Base-by-base conservation (phyloP, 1,139 yeast genomes). In the Pichia sp. region DNA sequence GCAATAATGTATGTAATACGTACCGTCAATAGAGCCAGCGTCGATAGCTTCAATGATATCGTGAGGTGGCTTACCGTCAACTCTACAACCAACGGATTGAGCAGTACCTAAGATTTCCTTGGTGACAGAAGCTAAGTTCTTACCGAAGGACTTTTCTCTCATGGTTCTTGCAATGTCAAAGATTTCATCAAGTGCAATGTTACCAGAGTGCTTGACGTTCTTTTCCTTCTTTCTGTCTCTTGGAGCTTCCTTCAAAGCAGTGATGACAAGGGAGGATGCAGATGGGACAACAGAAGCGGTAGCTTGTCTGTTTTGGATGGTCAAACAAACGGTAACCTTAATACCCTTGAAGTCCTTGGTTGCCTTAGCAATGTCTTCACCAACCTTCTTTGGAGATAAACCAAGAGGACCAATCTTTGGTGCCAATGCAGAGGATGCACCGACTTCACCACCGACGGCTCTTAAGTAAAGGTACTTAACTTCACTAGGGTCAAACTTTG, bases 351-450 rank as follows among this genome's bases (percentile, higher is more conserved):
- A 91, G 67, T 81, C 79, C 77, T 86, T 84, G 75, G 98, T 91
- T 68, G 98, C 98, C 83, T 93, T 93, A 72, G 98, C 98, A 63
- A 91, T 91, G 69, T 91, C 98, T 74, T 91, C 99, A 86, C 99
- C 99, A 65, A 93, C 96, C 84, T 91, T 91, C 94, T 91, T 91
- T 78, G 98, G 97, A 50, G 97, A 88, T 63, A 91, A 80, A 87
- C 99, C 99, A 67, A 91, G 86, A 60, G 99, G 99, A 84, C 99
- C 99, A 66, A 91, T 91, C 87, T 91, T 91, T 68, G 98, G 98
- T 60, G 98, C 98, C 64, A 93, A 84, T 55, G 98, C 96, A 56
- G 98, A 85, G 51, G 98, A 88, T 64, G 97, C 96, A 78, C 97
- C 98, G 63, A 93, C 94, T 79, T 91, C 99, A 79, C 99, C 98